Percentiles rank a stretch among this genome's conserved stretches.
These are phyloP conservation scores for Acacia melanoxylon DNA, from an alignment of 306 rosid species.

Conservation along the genomic window DNA sequence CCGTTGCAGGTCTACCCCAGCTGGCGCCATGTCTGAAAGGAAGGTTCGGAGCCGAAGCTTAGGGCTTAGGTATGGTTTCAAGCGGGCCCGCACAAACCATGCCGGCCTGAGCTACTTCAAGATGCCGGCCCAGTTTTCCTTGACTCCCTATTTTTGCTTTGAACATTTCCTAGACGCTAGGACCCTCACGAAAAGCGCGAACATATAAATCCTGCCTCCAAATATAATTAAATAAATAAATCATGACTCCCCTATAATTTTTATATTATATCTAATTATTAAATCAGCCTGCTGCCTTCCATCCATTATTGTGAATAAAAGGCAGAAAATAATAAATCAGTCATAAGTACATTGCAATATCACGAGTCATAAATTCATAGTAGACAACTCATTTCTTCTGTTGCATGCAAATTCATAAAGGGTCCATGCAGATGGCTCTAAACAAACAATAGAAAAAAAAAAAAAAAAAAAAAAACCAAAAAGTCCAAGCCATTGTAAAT, in stretches of 20 bases:
- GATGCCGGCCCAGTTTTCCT: conserved; percentile 53
- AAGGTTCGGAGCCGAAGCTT: conserved; percentile 2
- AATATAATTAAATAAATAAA: too few species aligned
- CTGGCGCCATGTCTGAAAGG: conserved; percentile 35
- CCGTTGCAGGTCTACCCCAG: conserved; percentile 23
- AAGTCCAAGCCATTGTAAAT: background rate
- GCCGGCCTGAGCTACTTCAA: conserved; percentile 46
- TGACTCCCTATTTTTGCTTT: background rate
- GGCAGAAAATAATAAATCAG: background rate
- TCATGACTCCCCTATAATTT: background rate
- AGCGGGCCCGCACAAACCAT: conserved; percentile 29
- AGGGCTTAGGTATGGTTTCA: background rate
- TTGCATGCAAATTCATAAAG: background rate
- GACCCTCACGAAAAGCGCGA: background rate
- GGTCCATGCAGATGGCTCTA: background rate
- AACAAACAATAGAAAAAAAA: too few species aligned
- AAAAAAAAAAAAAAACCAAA: too few species aligned
- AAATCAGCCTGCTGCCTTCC: background rate
- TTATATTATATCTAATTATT: background rate
- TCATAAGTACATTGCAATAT: background rate
- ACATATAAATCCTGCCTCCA: too few species aligned
- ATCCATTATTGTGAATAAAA: background rate
- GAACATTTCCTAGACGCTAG: background rate
- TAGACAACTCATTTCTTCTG: background rate
- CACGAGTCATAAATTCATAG: background rate